Evolutionary conservation across 2,329 filamentous ascomycete genomes (phyloP), one percentile per base, ranked within the genome.

Genomic region (Lasiodiplodia citricola): DNA sequence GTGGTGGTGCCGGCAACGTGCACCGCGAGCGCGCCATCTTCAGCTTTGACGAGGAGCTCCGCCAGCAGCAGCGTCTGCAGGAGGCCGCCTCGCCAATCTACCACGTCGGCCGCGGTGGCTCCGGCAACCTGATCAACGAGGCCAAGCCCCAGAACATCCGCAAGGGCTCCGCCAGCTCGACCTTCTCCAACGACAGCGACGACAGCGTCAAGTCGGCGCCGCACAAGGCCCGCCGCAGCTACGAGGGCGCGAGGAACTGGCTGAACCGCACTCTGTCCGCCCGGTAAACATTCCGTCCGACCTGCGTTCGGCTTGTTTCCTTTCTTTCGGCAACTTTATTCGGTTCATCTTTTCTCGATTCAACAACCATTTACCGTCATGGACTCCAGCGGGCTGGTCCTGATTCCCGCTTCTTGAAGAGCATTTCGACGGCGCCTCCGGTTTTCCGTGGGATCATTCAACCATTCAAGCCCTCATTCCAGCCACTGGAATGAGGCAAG

Each of bases 1-100:
- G 90, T 69, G 90, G 90, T 73, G 89, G 90, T 69, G 89, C 88
- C 2, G 90, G 90, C 75, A 92, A 91, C 81, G 84, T 88, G 71
- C 83, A 85, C 80, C 75, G 81, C 55, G 85, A 90, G 73, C 83
- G 87, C 51, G 84, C 86, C 74, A 89, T 90, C 77, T 90, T 90
- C 83, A 86, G 85, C 78, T 92, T 92, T 80, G 88, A 91, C 77
- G 88, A 90, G 80, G 88, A 90, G 74, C 83, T 90, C 64, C 84
- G 87, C 72, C 84, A 84, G 69, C 85, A 88, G 70, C 80, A 87
- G 71, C 83, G 84, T 68, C 81, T 87, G 67, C 84, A 85, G 75
- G 81, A 83, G 71, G 80, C 84, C 74, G 81, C 85, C 57, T 87
- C 87, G 2, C 88, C 88, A 21, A 84, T 90, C 70, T 90, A 89